A percentile compares a stretch with the other conserved stretches of the same genome.
phyloP scores from a whole-genome alignment of 2,329 filamentous ascomycete genomes.

The Aureobasidium namibiae region DNA sequence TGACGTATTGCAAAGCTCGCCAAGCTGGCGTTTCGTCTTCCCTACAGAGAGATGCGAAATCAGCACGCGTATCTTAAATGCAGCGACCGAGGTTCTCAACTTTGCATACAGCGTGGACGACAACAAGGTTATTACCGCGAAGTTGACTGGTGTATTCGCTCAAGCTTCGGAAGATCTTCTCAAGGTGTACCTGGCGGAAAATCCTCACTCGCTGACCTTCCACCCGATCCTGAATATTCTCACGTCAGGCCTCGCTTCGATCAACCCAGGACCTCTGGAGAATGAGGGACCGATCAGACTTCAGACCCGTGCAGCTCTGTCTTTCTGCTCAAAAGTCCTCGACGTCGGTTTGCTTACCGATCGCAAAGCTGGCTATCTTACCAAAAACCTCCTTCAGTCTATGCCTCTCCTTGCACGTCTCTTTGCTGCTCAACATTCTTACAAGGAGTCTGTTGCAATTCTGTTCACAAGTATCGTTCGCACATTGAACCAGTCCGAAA shows the following conservation, averaged over 20 bases:
- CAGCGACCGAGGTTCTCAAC: conserved; percentile 63
- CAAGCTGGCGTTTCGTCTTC: conserved; percentile 73
- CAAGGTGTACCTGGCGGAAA: conserved; percentile 65
- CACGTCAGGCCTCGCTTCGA: conserved; percentile 36
- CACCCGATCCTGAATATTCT: conserved; percentile 69
- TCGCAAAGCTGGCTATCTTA: conserved; percentile 53
- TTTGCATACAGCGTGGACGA: conserved; percentile 71
- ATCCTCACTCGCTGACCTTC: conserved; percentile 62
- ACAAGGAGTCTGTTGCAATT: conserved; percentile 56
- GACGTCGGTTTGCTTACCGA: conserved; percentile 59
- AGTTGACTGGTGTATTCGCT: conserved; percentile 56
- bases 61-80: conserved; percentile 56
- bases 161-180: conserved; percentile 68
- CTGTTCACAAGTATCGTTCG: conserved; percentile 68
- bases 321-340: conserved; percentile 62
- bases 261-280: conserved; percentile 23
- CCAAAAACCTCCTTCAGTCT: conserved; percentile 67
- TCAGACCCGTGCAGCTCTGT: conserved; percentile 56
- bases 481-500: conserved; percentile 51
- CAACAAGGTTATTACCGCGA: conserved; percentile 36
- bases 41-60: conserved; percentile 61
- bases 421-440: conserved; percentile 60
- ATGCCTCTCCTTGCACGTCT: conserved; percentile 69
- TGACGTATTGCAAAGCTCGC: conserved; percentile 77
- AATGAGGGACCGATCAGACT: not conserved